Conservation (phyloP, 2,329 filamentous ascomycete species). For the Trichoderma afroharzianum region DNA sequence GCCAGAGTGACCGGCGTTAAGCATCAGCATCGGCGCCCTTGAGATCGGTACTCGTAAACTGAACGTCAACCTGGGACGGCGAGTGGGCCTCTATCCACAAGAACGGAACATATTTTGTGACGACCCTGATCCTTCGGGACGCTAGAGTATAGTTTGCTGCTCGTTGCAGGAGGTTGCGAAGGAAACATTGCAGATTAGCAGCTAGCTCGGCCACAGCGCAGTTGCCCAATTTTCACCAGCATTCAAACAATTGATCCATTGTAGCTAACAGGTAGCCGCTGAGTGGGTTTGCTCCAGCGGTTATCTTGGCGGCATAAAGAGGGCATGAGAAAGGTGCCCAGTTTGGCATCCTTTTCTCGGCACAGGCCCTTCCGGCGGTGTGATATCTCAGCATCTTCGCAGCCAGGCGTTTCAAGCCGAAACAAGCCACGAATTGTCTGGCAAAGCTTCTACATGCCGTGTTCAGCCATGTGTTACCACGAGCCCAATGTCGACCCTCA, state of each 20-base stretch:
- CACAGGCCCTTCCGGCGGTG: neutral
- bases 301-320: neutral
- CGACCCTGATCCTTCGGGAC: neutral
- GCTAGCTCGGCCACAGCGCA: neutral
- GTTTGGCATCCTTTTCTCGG: neutral
- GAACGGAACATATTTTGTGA: neutral
- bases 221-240: neutral
- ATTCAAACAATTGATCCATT: neutral
- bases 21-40: neutral
- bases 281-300: neutral
- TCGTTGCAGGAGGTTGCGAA: neutral
- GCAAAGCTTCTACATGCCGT: neutral
- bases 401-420: slow-evolving; percentile 7
- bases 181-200: neutral
- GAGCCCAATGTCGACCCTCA: neutral
- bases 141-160: neutral
- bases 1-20: neutral
- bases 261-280: neutral
- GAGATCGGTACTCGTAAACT: neutral
- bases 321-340: neutral
- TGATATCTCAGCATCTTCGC: slow-evolving; percentile 7
- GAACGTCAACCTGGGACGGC: neutral
- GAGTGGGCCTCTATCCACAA: neutral
- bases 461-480: neutral
- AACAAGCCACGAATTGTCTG: neutral